A percentile compares a stretch with the other conserved stretches of the same genome.
phyloP scores from a whole-genome alignment of 2,329 filamentous ascomycete species.

The Aureobasidium sp. region DNA sequence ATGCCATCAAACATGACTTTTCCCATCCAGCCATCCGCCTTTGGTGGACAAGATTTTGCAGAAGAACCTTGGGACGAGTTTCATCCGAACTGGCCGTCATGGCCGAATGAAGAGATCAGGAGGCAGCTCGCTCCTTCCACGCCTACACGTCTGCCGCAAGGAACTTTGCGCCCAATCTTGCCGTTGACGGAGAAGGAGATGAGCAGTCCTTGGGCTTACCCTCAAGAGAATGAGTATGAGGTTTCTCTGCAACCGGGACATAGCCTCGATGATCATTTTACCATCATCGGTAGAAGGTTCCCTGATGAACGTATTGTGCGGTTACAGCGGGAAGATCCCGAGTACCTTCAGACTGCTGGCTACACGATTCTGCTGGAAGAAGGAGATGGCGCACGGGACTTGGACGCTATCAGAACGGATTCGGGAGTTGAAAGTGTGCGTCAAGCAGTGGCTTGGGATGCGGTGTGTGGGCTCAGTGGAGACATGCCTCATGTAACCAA shows the following conservation, averaged over 20 bases:
- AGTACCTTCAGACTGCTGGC: not conserved
- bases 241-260: not conserved
- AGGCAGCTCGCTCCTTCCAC: not conserved
- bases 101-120: not conserved
- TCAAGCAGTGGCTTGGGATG: not conserved
- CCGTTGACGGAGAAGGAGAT: not conserved
- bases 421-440: not conserved
- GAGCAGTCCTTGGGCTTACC: not conserved
- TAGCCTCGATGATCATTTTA: not conserved
- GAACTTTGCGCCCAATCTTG: not conserved
- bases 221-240: not conserved
- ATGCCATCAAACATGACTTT: not conserved
- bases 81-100: not conserved
- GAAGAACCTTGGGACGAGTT: not conserved
- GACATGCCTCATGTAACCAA: not conserved
- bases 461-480: not conserved
- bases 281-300: not conserved
- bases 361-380: not conserved
- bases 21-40: not conserved
- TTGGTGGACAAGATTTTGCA: not conserved
- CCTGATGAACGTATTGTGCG: not conserved
- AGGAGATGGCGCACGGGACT: not conserved
- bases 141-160: not conserved
- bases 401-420: not conserved
- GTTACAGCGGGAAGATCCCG: not conserved